Percentiles rank a stretch among this genome's conserved stretches.
Evolutionary conservation across 2,329 filamentous ascomycete genomes (phyloP).

Genomic region (Botrytis deweyae): DNA sequence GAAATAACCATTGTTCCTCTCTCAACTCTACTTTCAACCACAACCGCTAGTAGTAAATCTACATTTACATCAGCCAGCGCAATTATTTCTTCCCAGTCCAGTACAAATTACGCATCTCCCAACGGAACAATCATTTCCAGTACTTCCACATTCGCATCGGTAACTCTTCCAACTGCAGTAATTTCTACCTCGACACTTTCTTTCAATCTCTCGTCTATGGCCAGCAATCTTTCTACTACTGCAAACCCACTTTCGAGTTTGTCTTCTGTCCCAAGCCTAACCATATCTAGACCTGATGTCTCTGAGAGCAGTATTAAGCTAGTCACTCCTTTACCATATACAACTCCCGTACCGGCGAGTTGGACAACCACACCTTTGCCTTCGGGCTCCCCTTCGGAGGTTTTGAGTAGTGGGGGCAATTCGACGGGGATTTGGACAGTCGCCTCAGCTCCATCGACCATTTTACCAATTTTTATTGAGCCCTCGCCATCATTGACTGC

Average conservation of each 20-base stretch:
- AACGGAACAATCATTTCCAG: neutral
- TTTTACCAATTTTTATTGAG: neutral
- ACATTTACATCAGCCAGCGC: neutral
- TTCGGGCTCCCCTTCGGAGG: too few species aligned
- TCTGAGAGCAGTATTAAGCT: constrained; percentile 22
- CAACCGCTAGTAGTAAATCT: neutral
- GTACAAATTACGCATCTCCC: neutral
- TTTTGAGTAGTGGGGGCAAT: too few species aligned
- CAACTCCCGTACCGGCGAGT: too few species aligned
- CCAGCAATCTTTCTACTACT: neutral
- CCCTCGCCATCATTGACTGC: too few species aligned
- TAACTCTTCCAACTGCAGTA: constrained; percentile 6
- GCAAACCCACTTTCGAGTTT: neutral
- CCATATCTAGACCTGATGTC: neutral
- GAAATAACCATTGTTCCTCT: neutral
- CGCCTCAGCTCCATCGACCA: constrained; percentile 23
- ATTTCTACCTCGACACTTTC: neutral
- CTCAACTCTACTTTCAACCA: neutral
- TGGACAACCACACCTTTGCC: too few species aligned
- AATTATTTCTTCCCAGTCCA: neutral
- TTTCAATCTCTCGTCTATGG: neutral
- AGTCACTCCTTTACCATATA: constrained; percentile 10
- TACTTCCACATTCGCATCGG: neutral
- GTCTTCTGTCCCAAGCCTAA: neutral
- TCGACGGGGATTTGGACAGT: constrained; percentile 14